Evolutionary conservation across 2,329 filamentous ascomycete genomes (phyloP).

Genomic region (Metarhizium sp.): DNA sequence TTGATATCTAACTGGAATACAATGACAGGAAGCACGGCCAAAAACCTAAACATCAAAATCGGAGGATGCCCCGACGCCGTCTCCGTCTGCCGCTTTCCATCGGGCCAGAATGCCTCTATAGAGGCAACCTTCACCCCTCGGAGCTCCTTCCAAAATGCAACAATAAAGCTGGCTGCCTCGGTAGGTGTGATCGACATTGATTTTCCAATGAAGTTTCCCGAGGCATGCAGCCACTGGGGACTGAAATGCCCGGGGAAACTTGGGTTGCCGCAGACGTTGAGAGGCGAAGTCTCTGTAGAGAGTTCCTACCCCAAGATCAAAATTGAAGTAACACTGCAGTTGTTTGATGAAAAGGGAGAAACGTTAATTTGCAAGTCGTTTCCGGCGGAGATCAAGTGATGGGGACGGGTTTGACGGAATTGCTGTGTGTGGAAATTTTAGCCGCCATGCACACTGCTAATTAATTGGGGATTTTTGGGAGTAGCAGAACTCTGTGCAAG

Average conservation of each 20-base stretch:
- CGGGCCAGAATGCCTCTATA: neutral
- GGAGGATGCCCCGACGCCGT: constrained; percentile 4
- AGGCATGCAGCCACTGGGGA: constrained; percentile 4
- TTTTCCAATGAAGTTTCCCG: neutral
- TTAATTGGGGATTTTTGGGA: neutral
- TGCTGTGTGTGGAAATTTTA: neutral
- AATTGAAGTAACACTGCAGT: neutral
- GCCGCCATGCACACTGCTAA: neutral
- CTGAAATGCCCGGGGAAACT: constrained; percentile 1
- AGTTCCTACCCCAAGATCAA: neutral
- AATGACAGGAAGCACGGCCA: constrained; percentile 1
- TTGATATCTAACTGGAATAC: neutral
- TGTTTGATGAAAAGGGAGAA: neutral
- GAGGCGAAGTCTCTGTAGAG: neutral
- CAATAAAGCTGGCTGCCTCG: neutral
- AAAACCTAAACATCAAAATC: constrained; percentile 3
- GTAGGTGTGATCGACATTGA: neutral
- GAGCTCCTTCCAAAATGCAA: neutral
- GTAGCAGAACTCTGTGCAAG: neutral
- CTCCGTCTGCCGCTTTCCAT: neutral
- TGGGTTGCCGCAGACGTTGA: constrained; percentile 1
- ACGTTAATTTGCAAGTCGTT: constrained; percentile 4
- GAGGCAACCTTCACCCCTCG: neutral
- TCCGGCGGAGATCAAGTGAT: constrained; percentile 2
- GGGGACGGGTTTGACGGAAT: neutral